These are phyloP conservation scores for Wolfiporia cocos DNA, from an alignment of 1,284 basidiomycete genomes.

Conservation along the genomic window DNA sequence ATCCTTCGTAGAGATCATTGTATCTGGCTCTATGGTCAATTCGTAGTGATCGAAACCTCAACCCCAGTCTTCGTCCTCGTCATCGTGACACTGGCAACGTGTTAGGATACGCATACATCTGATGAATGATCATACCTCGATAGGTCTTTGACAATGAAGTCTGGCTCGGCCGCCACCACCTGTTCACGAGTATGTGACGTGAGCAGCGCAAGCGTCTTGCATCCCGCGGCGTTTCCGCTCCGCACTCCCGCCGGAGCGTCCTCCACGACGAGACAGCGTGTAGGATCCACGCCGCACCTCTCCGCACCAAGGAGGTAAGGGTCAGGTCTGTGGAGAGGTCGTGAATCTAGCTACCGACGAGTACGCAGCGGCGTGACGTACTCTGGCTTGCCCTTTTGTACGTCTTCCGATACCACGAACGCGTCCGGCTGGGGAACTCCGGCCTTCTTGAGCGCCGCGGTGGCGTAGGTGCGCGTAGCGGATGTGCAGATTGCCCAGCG, in stretches of 20 bases:
- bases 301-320: slow-evolving; percentile 77
- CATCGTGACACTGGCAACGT: slow-evolving; percentile 35
- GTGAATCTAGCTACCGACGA: slow-evolving; percentile 13
- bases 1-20: too few relatives aligned
- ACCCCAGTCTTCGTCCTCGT: slow-evolving; percentile 37
- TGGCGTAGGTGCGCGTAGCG: slow-evolving; percentile 55
- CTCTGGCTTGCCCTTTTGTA: slow-evolving; percentile 75
- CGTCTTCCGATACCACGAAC: slow-evolving; percentile 78
- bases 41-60: slow-evolving; percentile 34
- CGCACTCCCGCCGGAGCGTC: slow-evolving; percentile 80
- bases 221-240: slow-evolving; percentile 73
- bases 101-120: background rate
- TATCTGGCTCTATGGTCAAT: slow-evolving; percentile 14
- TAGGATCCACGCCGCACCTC: slow-evolving; percentile 51
- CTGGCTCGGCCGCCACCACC: slow-evolving; percentile 49
- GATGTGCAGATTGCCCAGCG: slow-evolving; percentile 68
- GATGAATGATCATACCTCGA: slow-evolving; percentile 44
- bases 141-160: slow-evolving; percentile 60
- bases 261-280: slow-evolving; percentile 77
- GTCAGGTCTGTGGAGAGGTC: slow-evolving; percentile 55
- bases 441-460: slow-evolving; percentile 44
- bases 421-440: slow-evolving; percentile 53
- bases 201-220: slow-evolving; percentile 72
- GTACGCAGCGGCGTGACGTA: slow-evolving; percentile 29
- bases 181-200: slow-evolving; percentile 71